Conservation (phyloP, 306 rosid genomes). For the Cyclanthera cordifolia region DNA sequence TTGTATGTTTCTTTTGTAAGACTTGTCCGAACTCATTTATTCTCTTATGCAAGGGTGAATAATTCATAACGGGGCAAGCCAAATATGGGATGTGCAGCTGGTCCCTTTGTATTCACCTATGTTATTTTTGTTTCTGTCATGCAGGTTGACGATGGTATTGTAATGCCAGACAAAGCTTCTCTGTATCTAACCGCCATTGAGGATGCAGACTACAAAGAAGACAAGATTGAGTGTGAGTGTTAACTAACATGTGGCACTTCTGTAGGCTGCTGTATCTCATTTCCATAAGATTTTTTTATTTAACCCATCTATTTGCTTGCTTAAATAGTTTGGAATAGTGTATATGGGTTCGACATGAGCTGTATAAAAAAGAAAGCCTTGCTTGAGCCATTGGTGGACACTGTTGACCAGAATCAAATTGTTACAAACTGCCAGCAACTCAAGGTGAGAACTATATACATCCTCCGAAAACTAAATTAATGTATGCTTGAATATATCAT, state of each 20-base stretch:
- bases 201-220: conserved; percentile 95
- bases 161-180: conserved; percentile 83
- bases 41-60: not conserved
- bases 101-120: not conserved
- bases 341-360: conserved; percentile 94
- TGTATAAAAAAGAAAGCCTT: conserved; percentile 96
- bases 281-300: not conserved
- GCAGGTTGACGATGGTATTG: conserved; percentile 69
- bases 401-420: conserved; percentile 88
- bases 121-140: conserved; percentile 3
- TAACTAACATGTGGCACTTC: conserved; percentile 14
- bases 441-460: conserved; percentile 42
- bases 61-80: not conserved
- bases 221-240: conserved; percentile 96
- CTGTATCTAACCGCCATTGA: conserved; percentile 80
- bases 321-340: conserved; percentile 74
- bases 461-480: not conserved
- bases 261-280: not conserved
- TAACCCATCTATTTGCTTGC: not conserved
- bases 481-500: not conserved
- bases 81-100: not conserved
- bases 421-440: conserved; percentile 83
- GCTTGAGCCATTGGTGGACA: conserved; percentile 96
- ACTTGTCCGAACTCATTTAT: not conserved
- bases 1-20: not conserved